Evolutionary conservation across 257 asterid genomes (phyloP), one percentile per base, ranked within the genome.

Genomic region (Fraxinus quadrangulata): DNA sequence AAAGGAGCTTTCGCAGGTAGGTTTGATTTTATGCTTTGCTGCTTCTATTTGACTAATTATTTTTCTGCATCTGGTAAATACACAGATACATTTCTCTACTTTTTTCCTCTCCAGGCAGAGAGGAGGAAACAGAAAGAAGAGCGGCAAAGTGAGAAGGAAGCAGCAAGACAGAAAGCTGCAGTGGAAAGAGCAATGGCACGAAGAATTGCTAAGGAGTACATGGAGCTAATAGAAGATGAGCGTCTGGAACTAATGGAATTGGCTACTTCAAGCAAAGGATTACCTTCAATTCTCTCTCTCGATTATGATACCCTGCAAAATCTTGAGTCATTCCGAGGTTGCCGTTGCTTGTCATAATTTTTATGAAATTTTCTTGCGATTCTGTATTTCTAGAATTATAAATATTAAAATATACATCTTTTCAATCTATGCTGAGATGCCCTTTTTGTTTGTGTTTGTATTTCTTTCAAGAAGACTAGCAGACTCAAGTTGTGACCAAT

Each of bases 161-260:
- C 92, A 66, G 90, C 87, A 49, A 90, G 89, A 84, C 97, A 90
- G 82, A 96, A 89, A 84, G 95, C 92, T 86, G 96, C 98, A 68
- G 70, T 88, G 89, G 99, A 92, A 86, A 92, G 90, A 89, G 99
- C 99, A 61, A 86, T 96, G 70, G 94, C 97, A 54, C 94, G 97
- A 70, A 91, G 86, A 85, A 89, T 96, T 81, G 98, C 98, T 65
- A 96, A 94, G 82, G 99, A 93, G 84, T 94, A 97, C 61, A 77
- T 87, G 96, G 99, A 93, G 85, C 89, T 96, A 66, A 96, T 96
- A 75, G 99, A 96, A 87, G 99, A 96, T 84, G 99, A 96, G 81
- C 98, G 98, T 26, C 87, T 96, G 59, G 98, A 96, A 77, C 88
- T 96, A 70, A 96, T 96, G 99, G 99, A 96, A 77, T 82, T 96